Evolutionary conservation across 2,329 filamentous ascomycete species (phyloP).

Genomic region (Pestalotiopsis sp.): DNA sequence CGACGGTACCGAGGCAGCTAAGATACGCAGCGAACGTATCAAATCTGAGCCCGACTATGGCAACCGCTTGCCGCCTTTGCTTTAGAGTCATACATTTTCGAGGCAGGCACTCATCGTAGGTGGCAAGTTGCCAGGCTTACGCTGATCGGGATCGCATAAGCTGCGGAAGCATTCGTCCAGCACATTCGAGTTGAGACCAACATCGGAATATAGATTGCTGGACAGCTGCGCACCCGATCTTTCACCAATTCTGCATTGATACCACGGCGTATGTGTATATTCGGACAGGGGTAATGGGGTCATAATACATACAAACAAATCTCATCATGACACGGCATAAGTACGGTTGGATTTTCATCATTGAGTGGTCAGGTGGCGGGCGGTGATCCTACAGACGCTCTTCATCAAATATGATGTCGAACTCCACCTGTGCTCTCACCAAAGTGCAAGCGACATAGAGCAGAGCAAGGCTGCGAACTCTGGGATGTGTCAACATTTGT

Average conservation of each 20-base stretch:
- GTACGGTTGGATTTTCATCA: background rate
- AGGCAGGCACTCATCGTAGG: background rate
- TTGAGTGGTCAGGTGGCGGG: background rate
- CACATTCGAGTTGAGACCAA: background rate
- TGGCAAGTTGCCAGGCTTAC: background rate
- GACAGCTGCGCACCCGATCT: background rate
- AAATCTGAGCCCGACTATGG: constrained; percentile 42
- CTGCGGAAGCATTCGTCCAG: background rate
- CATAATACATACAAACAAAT: constrained; percentile 3
- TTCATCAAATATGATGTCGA: background rate
- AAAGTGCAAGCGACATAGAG: constrained; percentile 11
- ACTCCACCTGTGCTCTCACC: background rate
- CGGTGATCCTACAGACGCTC: background rate
- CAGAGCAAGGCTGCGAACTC: constrained; percentile 1
- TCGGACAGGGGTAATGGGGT: background rate
- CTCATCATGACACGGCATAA: constrained; percentile 1
- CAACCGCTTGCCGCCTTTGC: constrained; percentile 15
- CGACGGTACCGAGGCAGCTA: constrained; percentile 69
- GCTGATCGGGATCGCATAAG: background rate
- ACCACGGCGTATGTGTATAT: constrained; percentile 11
- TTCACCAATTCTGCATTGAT: constrained; percentile 4
- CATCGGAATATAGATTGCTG: background rate
- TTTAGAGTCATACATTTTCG: background rate
- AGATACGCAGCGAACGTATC: constrained; percentile 60
- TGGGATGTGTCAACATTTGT: background rate